These are phyloP conservation scores for Datisca glomerata DNA, from an alignment of 306 rosid genomes.

Conservation along the genomic window DNA sequence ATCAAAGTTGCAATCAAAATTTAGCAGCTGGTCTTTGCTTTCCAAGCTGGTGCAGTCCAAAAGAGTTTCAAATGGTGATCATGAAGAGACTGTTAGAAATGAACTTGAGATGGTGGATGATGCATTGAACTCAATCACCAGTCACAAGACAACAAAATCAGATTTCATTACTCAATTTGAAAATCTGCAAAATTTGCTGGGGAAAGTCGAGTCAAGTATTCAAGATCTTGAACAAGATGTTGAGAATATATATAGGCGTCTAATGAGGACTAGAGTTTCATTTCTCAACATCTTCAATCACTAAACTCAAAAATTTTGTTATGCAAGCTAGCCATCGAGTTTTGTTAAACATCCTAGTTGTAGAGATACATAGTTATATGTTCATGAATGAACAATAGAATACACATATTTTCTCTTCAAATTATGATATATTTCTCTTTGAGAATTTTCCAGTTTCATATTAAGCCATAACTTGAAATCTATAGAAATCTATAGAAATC, in stretches of 20 bases:
- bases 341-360: no score
- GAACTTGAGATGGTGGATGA: slow-evolving; percentile 11
- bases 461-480: no score
- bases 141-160: background rate
- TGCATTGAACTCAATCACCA: slow-evolving; percentile 1
- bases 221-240: slow-evolving; percentile 13
- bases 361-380: no score
- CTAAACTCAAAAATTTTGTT: no score
- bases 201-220: slow-evolving; percentile 11
- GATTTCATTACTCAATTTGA: slow-evolving; percentile 4
- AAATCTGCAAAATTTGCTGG: slow-evolving; percentile 6
- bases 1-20: slow-evolving; percentile 5
- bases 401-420: no score
- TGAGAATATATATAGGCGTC: slow-evolving; percentile 11
- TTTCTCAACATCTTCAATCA: slow-evolving; percentile 26
- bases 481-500: no score
- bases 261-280: slow-evolving; percentile 18
- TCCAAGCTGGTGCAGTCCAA: slow-evolving; percentile 20
- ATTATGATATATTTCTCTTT: no score
- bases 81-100: slow-evolving; percentile 2
- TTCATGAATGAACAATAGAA: no score
- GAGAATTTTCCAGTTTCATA: no score
- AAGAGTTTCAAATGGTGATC: slow-evolving; percentile 11
- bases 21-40: slow-evolving; percentile 13
- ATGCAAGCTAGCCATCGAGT: no score